Evolutionary conservation across 345 rosid genomes (phyloP).

Genomic region (Eucalyptus sp.): DNA sequence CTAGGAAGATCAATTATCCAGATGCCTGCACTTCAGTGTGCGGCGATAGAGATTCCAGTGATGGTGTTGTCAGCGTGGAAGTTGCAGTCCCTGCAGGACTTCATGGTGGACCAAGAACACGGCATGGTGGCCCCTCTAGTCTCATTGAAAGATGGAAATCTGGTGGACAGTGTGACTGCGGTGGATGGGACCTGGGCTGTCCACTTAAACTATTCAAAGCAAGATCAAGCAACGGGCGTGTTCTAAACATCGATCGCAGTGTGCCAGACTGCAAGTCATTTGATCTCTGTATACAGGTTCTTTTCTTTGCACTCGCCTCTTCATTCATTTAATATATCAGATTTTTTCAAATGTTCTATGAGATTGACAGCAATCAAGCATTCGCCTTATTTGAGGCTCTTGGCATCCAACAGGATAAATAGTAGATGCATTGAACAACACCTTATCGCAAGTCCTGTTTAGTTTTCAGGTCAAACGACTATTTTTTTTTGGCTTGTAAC

Average conservation of each 20-base stretch:
- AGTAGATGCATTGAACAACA: not conserved
- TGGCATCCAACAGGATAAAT: not conserved
- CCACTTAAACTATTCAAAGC: conserved; percentile 44
- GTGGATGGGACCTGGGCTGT: conserved; percentile 98
- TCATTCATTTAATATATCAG: not conserved
- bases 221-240: conserved; percentile 17
- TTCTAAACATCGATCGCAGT: conserved; percentile 3
- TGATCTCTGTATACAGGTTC: conserved; percentile 58
- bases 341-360: not conserved
- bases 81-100: conserved; percentile 73
- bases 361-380: not conserved
- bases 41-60: conserved; percentile 1
- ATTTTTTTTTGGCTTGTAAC: not conserved
- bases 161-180: conserved; percentile 87
- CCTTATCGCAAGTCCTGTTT: not conserved
- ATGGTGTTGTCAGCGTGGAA: conserved; percentile 47
- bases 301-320: not conserved
- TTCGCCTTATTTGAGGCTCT: not conserved
- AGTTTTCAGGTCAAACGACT: not conserved
- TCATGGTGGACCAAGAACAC: conserved; percentile 77
- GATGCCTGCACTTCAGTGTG: conserved; percentile 15
- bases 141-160: conserved; percentile 83
- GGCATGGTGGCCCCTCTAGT: conserved; percentile 60
- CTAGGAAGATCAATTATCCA: conserved; percentile 6
- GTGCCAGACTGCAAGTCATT: conserved; percentile 47